Percentiles rank a stretch among this genome's conserved stretches.
phyloP scores from a whole-genome alignment of 371 early-diverging fungal genomes.

The Actinomortierella wolfii region DNA sequence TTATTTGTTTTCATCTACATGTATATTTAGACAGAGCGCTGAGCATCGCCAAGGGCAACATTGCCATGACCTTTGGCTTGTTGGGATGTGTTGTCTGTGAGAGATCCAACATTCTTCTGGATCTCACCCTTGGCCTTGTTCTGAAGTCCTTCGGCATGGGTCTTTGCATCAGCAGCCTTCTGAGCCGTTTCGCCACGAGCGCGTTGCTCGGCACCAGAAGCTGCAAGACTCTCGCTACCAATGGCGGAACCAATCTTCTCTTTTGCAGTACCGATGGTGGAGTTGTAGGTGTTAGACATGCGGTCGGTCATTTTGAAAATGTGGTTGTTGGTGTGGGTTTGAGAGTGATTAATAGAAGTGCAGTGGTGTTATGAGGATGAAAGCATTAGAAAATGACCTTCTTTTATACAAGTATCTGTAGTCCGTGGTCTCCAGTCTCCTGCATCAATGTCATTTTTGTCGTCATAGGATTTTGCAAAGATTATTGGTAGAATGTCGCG shows the following conservation, averaged over 20 bases:
- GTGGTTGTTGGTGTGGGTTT: no score
- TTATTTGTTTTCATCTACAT: no score
- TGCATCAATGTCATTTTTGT: no score
- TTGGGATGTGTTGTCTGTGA: constrained; percentile 47
- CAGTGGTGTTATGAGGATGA: no score
- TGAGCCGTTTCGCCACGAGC: constrained; percentile 23
- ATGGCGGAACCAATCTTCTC: constrained; percentile 20
- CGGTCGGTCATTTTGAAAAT: constrained; percentile 14
- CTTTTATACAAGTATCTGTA: no score
- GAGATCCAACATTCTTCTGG: constrained; percentile 50
- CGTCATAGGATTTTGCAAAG: no score
- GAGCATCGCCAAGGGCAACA: constrained; percentile 45
- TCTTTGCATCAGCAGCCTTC: constrained; percentile 20
- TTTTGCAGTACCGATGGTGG: constrained; percentile 32
- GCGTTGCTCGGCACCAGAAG: constrained; percentile 27
- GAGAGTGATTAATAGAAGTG: no score
- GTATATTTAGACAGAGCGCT: constrained; percentile 16
- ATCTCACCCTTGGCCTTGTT: constrained; percentile 47
- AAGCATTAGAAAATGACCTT: no score
- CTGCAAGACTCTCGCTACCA: constrained; percentile 20
- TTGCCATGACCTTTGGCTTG: constrained; percentile 50
- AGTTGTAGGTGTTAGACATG: constrained; percentile 21
- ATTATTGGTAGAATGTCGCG: no score
- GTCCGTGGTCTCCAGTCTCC: no score
- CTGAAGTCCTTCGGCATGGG: constrained; percentile 22